phyloP scores from a whole-genome alignment of 2,329 filamentous ascomycete genomes.

The Trichophyton simii region DNA sequence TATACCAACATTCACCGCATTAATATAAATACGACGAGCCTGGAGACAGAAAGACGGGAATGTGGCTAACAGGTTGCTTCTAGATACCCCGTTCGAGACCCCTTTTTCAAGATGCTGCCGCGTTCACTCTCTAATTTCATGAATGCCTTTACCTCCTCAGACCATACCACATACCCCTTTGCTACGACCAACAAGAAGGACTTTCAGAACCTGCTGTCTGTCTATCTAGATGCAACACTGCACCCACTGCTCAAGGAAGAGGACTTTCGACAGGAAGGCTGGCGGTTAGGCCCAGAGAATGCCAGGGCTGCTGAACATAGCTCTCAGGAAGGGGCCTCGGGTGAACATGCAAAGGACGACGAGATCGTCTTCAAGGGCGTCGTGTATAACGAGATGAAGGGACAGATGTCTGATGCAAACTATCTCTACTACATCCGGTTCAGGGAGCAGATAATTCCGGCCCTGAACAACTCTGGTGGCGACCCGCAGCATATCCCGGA shows the following conservation, averaged over 20 bases:
- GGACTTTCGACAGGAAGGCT: conserved; percentile 93
- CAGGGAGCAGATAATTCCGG: conserved; percentile 86
- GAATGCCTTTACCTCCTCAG: conserved; percentile 95
- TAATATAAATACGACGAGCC: too few species aligned
- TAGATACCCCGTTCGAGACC: conserved; percentile 92
- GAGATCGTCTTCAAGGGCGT: conserved; percentile 81
- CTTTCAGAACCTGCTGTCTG: conserved; percentile 89
- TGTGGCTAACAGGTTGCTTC: conserved; percentile 4
- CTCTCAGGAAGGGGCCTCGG: conserved; percentile 25
- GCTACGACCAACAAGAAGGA: conserved; percentile 93
- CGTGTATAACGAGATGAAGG: conserved; percentile 99
- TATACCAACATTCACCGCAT: not conserved
- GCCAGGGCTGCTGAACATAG: conserved; percentile 42
- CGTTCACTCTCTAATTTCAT: conserved; percentile 98
- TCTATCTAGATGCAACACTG: conserved; percentile 90
- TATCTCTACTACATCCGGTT: conserved; percentile 95
- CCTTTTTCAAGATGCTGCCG: conserved; percentile 99
- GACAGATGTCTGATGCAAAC: conserved; percentile 92
- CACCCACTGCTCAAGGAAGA: conserved; percentile 78
- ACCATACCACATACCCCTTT: conserved; percentile 96
- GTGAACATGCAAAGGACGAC: conserved; percentile 20
- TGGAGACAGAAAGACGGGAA: too few species aligned
- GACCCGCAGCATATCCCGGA: conserved; percentile 95
- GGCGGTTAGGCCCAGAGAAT: conserved; percentile 90
- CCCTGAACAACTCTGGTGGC: conserved; percentile 90